phyloP scores from a whole-genome alignment of 257 asterid genomes.

The Catharanthus roseus region DNA sequence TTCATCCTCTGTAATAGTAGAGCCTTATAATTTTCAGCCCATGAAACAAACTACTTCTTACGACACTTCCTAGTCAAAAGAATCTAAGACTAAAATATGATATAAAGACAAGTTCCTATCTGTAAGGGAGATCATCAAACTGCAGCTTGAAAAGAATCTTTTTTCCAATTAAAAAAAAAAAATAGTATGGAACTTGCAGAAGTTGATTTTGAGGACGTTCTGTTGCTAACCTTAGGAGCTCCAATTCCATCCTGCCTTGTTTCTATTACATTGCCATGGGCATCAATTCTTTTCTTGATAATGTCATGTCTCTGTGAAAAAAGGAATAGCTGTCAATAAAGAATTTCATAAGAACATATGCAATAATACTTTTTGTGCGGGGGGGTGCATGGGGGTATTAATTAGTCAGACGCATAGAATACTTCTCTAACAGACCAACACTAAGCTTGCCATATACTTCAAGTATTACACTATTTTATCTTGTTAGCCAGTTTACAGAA shows the following conservation, averaged over 20 bases:
- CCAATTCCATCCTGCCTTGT: constrained; percentile 92
- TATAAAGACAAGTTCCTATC: background rate
- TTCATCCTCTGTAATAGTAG: background rate
- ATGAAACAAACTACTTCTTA: background rate
- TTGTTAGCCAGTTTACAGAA: background rate
- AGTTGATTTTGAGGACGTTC: background rate
- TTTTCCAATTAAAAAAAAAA: background rate
- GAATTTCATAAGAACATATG: constrained; percentile 2
- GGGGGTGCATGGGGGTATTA: background rate
- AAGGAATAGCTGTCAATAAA: constrained; percentile 22
- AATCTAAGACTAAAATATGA: background rate
- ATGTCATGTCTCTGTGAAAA: constrained; percentile 90
- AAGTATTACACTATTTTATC: background rate
- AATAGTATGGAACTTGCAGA: too few relatives aligned
- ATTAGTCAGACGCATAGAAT: background rate
- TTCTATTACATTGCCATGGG: constrained; percentile 82
- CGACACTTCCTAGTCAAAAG: background rate
- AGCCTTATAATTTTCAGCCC: background rate
- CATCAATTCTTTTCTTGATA: constrained; percentile 86
- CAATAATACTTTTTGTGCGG: background rate
- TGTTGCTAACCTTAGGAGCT: constrained; percentile 60
- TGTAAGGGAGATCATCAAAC: background rate
- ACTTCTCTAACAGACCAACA: background rate
- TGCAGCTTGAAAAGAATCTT: background rate
- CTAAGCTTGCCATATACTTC: background rate